Base-by-base conservation (phyloP, 2,329 filamentous ascomycete genomes). In the Aspergillaceae sp. region DNA sequence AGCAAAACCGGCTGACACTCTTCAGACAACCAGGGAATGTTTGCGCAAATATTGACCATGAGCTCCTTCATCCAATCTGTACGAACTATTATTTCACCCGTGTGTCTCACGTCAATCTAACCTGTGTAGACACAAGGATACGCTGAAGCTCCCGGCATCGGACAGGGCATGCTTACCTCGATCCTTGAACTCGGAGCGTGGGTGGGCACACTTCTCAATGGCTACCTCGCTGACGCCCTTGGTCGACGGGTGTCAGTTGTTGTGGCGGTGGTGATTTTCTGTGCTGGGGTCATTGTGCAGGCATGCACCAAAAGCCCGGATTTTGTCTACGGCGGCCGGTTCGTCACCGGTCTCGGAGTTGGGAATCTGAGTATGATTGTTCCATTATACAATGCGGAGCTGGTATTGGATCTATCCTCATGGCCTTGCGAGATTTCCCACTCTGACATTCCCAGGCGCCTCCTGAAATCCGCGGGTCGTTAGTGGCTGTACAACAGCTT, bases 21-120 rank as follows among this genome's bases (percentile, higher is more conserved):
- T 35, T 6, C 29, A 63, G 60, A 87, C 67, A 87, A 88, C 59
- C 82, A 87, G 61, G 85, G 84, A 54, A 83, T 87, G 66, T 86
- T 87, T 66, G 79, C 79, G n/a, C 84, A 84, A 27, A 78, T 89
- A 26, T 56, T 79, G 45, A 72, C 69, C 26, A 76, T 76, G 73
- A 57, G 61, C 4, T 66, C 69, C 1, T 76, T 75, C 50, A 65
- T 66, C 36, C 49, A 61, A 40, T 64, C 74, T 36, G 74, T 74
- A 64, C 66, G 69, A 43, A 50, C 66, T 65, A 62, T 61, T 11
- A 49, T 46, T 3, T 19, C 41, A 38, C 41, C 36, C 11, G 11
- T 19, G 19, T 19, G 19, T 19, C 19, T 19, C 19, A 19, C 19
- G 41, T 7, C 43, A 45, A 29, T 41, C 30, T 41, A 26, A 29